Evolutionary conservation across 495 filamentous ascomycete species (phyloP), one percentile per base, ranked within the genome.

Genomic region (Hypomontagnella submonticulosa): DNA sequence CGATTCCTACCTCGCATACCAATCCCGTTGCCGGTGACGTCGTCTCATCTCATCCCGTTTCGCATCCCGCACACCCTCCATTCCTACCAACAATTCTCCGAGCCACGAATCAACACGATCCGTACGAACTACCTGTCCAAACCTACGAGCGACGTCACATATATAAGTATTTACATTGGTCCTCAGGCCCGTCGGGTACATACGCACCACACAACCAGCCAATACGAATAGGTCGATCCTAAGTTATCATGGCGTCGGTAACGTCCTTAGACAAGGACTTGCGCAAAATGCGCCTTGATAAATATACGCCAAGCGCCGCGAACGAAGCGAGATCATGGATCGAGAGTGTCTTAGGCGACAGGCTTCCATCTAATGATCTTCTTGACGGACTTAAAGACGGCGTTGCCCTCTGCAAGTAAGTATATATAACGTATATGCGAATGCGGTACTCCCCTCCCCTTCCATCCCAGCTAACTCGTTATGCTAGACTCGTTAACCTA

Each of bases 221-320:
- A 43, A 1, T 47, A 37, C 53, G 58, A 59, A 15, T 41, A 49
- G 46, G 4, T 27, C 23, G 23, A 34, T 40, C 13, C 0, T 27
- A 11, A 18, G 42, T 32, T 15, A 63, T 52, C 63, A 98, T 98
- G 95, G 93, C 96, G 63, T 97, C 96, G 36, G 96, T 98, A 7
- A 84, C 92, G 43, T 97, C 92, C 57, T 80, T 99, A 33, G 96
- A 99, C 73, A 93, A 92, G 75, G 96, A 99, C 82, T 83, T 99
- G 87, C 90, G 90, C 80, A 93, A 89, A 74, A 74, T 97, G 80
- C 94, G 96, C 75, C 79, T 97, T 71, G 90, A 91, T 37, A 93
- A 94, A 79, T 98, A 97, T 81, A 98, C 95, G 18, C 91, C 93
- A 19, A 87, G 90, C 69, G 95, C 94, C 50, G 92, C 93, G 44